Evolutionary conservation across 768 basidiomycete genomes (phyloP).

Genomic region (Xanthoconium stramineum): DNA sequence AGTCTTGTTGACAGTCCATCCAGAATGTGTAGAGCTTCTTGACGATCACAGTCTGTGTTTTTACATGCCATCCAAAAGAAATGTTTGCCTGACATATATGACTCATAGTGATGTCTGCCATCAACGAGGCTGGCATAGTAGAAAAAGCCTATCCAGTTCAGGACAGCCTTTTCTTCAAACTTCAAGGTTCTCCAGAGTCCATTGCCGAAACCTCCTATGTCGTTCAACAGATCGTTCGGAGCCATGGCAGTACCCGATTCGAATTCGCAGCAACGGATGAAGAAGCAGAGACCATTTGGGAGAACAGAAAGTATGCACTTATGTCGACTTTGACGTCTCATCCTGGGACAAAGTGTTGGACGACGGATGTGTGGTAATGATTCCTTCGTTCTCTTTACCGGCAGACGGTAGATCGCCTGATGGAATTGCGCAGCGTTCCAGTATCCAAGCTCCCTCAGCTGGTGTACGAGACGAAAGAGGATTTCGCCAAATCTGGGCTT

Average conservation of each 20-base stretch:
- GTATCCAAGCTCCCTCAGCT: conserved; percentile 67
- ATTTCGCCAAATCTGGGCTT: conserved; percentile 57
- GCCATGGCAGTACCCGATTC: conserved; percentile 66
- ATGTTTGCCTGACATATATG: neutral
- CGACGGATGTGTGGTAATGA: conserved; percentile 83
- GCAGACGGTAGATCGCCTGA: neutral
- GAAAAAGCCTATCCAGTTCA: conserved; percentile 62
- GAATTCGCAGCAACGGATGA: conserved; percentile 70
- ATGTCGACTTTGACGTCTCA: conserved; percentile 63
- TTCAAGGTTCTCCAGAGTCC: conserved; percentile 69
- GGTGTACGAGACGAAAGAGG: conserved; percentile 76
- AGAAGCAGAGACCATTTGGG: conserved; percentile 78
- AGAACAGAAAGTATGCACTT: conserved; percentile 81
- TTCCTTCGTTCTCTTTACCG: neutral
- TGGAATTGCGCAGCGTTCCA: conserved; percentile 47
- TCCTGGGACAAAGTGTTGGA: conserved; percentile 72
- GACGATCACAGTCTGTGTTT: conserved; percentile 62
- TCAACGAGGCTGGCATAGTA: conserved; percentile 63
- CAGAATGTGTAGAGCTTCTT: conserved; percentile 86
- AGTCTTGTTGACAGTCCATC: neutral
- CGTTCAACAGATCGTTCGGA: conserved; percentile 59
- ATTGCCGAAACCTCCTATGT: conserved; percentile 56
- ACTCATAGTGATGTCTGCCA: conserved; percentile 67
- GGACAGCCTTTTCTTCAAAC: conserved; percentile 89
- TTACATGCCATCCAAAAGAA: neutral